Percentiles rank a stretch among this genome's conserved stretches.
Evolutionary conservation across 164 flowering plant species (phyloP).

Genomic region (Nelumbo lutea): DNA sequence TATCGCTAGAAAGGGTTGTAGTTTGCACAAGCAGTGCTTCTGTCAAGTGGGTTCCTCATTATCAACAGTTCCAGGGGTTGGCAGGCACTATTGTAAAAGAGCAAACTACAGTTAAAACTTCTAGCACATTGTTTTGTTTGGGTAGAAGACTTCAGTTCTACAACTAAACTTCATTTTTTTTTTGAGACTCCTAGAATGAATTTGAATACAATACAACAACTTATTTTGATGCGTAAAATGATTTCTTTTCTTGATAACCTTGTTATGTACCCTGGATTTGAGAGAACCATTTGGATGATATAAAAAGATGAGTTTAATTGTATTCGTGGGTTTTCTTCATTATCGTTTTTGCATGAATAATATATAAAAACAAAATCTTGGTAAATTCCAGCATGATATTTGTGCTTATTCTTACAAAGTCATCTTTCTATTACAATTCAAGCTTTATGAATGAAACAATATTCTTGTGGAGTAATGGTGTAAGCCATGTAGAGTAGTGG

Average conservation of each 20-base stretch:
- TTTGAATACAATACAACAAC: too few relatives aligned
- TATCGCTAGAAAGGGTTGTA: too few relatives aligned
- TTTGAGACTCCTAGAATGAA: too few relatives aligned
- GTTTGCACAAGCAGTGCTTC: neutral
- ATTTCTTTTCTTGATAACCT: neutral
- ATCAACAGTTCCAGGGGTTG: neutral
- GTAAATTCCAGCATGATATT: too few relatives aligned
- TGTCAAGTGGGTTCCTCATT: neutral
- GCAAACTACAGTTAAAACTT: slow-evolving; percentile 29
- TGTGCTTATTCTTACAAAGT: too few relatives aligned
- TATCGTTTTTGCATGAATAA: neutral
- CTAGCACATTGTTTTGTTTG: slow-evolving; percentile 34
- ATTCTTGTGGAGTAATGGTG: too few relatives aligned
- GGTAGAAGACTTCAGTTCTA: too few relatives aligned
- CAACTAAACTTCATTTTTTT: too few relatives aligned
- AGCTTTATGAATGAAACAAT: too few relatives aligned
- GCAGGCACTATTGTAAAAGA: neutral
- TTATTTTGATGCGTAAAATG: neutral
- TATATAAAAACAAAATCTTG: neutral
- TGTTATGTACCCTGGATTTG: slow-evolving; percentile 38
- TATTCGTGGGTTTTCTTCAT: too few relatives aligned
- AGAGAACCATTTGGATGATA: slow-evolving; percentile 58
- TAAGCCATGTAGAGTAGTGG: too few relatives aligned
- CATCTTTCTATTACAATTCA: too few relatives aligned
- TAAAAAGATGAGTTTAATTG: slow-evolving; percentile 2